phyloP scores from a whole-genome alignment of 2,329 filamentous ascomycete species.

The Calonectria leucothoes region DNA sequence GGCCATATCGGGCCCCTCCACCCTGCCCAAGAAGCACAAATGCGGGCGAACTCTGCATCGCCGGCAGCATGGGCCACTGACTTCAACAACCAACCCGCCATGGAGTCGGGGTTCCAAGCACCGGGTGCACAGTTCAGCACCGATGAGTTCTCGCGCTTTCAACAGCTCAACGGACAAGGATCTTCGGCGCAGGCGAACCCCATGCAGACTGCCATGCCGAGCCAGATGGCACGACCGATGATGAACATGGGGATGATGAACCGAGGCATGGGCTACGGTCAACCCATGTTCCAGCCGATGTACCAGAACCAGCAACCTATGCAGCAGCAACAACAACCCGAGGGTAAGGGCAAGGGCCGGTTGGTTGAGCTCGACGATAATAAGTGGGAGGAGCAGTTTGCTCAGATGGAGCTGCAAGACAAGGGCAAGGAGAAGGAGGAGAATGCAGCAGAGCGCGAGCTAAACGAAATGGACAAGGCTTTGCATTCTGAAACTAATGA shows the following conservation, averaged over 20 bases:
- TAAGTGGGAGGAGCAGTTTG: slow-evolving; percentile 97
- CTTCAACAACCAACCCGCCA: slow-evolving; percentile 69
- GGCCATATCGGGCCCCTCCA: slow-evolving; percentile 58
- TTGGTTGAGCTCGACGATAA: slow-evolving; percentile 93
- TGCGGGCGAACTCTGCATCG: slow-evolving; percentile 65
- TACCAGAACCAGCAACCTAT: slow-evolving; percentile 55
- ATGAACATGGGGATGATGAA: slow-evolving; percentile 64
- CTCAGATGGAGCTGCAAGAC: slow-evolving; percentile 80
- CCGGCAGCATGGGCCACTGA: slow-evolving; percentile 66
- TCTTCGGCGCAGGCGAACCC: slow-evolving; percentile 65
- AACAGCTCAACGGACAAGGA: slow-evolving; percentile 74
- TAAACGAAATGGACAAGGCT: slow-evolving; percentile 83
- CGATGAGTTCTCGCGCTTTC: slow-evolving; percentile 89
- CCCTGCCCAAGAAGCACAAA: slow-evolving; percentile 61
- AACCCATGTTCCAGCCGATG: slow-evolving; percentile 67
- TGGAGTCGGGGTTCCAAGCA: slow-evolving; percentile 78
- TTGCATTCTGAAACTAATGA: slow-evolving; percentile 78
- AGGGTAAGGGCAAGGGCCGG: slow-evolving; percentile 86
- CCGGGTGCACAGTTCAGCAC: slow-evolving; percentile 76
- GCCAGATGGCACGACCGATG: slow-evolving; percentile 66
- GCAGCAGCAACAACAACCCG: slow-evolving; percentile 58
- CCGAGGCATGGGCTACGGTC: slow-evolving; percentile 64
- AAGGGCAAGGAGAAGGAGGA: slow-evolving; percentile 67
- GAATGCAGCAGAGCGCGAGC: slow-evolving; percentile 83
- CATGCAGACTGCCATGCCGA: slow-evolving; percentile 66